These are phyloP conservation scores for Claviceps quebecensis DNA, from an alignment of 2,329 filamentous ascomycete genomes.

Conservation along the genomic window DNA sequence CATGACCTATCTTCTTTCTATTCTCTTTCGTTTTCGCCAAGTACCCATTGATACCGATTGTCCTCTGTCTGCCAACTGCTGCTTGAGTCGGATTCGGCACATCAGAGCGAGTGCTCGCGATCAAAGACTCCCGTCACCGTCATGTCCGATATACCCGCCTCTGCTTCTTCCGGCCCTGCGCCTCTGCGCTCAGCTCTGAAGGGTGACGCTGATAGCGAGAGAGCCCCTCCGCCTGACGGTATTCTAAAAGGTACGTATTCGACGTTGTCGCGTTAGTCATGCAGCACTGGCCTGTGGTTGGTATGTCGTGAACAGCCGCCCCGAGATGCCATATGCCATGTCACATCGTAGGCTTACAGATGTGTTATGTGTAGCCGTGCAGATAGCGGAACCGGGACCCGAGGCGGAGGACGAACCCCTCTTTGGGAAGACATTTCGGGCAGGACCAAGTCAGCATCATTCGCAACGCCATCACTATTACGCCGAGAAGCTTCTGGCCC, in stretches of 20 bases:
- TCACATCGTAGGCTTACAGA: constrained; percentile 11
- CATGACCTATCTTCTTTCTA: neutral
- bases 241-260: constrained; percentile 26
- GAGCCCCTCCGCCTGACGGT: constrained; percentile 21
- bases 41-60: neutral
- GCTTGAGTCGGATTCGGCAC: neutral
- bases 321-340: neutral
- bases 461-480: constrained; percentile 24
- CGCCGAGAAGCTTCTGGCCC: constrained; percentile 49
- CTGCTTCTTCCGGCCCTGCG: constrained; percentile 10
- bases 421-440: constrained; percentile 18
- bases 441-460: constrained; percentile 17
- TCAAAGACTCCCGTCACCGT: neutral
- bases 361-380: constrained; percentile 28
- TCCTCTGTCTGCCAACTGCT: neutral
- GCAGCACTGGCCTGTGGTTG: neutral
- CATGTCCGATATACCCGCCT: constrained; percentile 14
- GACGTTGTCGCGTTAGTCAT: neutral
- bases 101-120: neutral
- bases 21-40: neutral
- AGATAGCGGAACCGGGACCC: constrained; percentile 39
- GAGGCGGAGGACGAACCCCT: constrained; percentile 21
- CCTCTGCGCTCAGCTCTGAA: constrained; percentile 31
- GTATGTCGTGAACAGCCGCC: neutral
- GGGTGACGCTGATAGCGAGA: constrained; percentile 26